Percentiles rank a stretch among this genome's conserved stretches.
These are phyloP conservation scores for Ascoidea tarda DNA, from an alignment of 805 yeast genomes.

Conservation along the genomic window DNA sequence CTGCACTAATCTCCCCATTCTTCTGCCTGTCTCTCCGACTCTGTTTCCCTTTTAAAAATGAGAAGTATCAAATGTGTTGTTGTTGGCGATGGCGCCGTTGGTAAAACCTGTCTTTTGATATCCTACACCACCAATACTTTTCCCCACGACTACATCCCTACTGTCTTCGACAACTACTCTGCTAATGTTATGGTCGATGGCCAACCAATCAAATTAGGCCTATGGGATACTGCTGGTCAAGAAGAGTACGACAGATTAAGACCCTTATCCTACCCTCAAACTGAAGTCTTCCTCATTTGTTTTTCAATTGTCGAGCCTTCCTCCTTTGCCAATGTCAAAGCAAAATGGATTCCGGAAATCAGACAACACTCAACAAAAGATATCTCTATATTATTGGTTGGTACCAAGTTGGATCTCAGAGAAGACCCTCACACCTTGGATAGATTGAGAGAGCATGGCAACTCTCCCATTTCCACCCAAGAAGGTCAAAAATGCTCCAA, in stretches of 20 bases:
- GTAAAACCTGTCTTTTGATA: constrained; percentile 42
- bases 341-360: constrained; percentile 80
- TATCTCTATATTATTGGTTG: constrained; percentile 57
- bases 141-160: constrained; percentile 88
- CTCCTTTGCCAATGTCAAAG: constrained; percentile 66
- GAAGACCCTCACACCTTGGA: constrained; percentile 69
- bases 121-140: constrained; percentile 86
- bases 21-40: not conserved
- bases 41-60: constrained; percentile 24
- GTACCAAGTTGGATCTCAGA: constrained; percentile 80
- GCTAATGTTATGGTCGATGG: constrained; percentile 76
- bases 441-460: constrained; percentile 41
- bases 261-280: constrained; percentile 85
- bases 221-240: constrained; percentile 97
- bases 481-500: constrained; percentile 59
- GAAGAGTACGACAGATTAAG: constrained; percentile 82
- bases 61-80: constrained; percentile 86
- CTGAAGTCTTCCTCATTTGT: constrained; percentile 78
- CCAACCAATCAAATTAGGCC: constrained; percentile 69
- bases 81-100: constrained; percentile 92
- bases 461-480: constrained; percentile 42
- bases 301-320: constrained; percentile 74
- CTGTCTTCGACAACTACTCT: constrained; percentile 86
- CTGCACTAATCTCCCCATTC: constrained; percentile 48
- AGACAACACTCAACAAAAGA: constrained; percentile 69